Percentiles rank a stretch among this genome's conserved stretches.
These are phyloP conservation scores for Colletotrichum sp. DNA, from an alignment of 2,329 filamentous ascomycete genomes.

Conservation along the genomic window DNA sequence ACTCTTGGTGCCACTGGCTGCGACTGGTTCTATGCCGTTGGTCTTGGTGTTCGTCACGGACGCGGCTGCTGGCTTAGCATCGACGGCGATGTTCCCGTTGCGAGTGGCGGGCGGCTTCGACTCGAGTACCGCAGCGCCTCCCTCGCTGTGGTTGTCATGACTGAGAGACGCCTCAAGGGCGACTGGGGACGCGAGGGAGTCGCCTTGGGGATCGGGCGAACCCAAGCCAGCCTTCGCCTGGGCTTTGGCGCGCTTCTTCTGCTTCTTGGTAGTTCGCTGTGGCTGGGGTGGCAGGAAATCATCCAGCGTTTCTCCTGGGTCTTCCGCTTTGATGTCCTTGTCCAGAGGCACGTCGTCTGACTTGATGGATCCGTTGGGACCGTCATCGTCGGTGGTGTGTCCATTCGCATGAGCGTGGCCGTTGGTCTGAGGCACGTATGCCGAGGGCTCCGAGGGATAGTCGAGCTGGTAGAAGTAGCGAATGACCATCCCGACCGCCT, in stretches of 20 bases:
- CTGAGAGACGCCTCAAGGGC: neutral
- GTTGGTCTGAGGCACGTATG: neutral
- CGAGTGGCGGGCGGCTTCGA: neutral
- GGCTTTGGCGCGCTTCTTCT: constrained; percentile 10
- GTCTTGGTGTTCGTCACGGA: neutral
- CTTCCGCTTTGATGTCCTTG: neutral
- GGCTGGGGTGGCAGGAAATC: constrained; percentile 7
- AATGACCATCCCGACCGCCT: neutral
- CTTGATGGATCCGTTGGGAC: neutral
- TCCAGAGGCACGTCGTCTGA: neutral
- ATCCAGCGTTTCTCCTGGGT: neutral
- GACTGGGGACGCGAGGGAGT: neutral
- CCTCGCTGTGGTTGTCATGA: neutral
- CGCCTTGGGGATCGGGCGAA: neutral
- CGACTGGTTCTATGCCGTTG: neutral
- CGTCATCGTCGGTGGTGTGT: neutral
- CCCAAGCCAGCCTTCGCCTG: neutral
- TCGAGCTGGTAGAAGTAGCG: constrained; percentile 4
- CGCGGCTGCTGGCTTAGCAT: neutral
- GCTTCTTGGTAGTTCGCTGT: neutral
- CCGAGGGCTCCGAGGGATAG: neutral
- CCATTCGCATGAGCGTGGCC: neutral
- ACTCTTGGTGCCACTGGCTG: neutral
- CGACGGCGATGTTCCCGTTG: neutral
- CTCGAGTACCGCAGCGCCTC: neutral